Evolutionary conservation across 495 filamentous ascomycete genomes (phyloP).

Genomic region (Penicillium arizonense): DNA sequence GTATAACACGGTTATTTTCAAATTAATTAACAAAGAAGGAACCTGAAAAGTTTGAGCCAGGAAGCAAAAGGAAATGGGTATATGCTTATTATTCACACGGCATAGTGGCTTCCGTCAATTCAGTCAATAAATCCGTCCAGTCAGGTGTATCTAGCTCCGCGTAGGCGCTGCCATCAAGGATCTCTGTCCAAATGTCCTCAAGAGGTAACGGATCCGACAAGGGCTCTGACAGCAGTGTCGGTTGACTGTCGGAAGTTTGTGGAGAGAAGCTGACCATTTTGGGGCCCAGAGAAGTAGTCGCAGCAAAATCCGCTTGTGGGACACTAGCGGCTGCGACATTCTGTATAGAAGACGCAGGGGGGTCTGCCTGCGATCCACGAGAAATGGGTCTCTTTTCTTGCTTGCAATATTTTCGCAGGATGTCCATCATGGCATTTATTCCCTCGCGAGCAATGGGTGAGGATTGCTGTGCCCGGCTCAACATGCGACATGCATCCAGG

Average conservation of each 20-base stretch:
- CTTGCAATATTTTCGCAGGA: constrained; percentile 34
- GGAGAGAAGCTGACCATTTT: neutral
- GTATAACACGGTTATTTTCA: too few relatives aligned
- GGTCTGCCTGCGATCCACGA: neutral
- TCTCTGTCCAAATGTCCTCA: constrained; percentile 38
- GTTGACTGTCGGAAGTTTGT: neutral
- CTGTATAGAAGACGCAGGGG: neutral
- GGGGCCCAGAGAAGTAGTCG: neutral
- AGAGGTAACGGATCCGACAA: constrained; percentile 7
- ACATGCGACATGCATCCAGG: constrained; percentile 40
- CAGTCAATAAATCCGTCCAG: constrained; percentile 35
- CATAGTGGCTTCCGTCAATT: constrained; percentile 25
- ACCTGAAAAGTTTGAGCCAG: too few relatives aligned
- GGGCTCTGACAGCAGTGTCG: neutral
- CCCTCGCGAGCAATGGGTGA: constrained; percentile 31
- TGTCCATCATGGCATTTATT: constrained; percentile 37
- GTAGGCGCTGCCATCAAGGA: constrained; percentile 30
- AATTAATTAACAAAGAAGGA: too few relatives aligned
- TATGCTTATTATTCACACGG: constrained; percentile 7
- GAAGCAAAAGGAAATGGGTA: neutral
- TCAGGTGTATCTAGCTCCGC: constrained; percentile 23
- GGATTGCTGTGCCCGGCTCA: constrained; percentile 36
- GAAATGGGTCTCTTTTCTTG: constrained; percentile 13
- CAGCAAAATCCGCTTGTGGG: neutral
- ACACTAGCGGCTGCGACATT: neutral